These are phyloP conservation scores for Myxozyma nipponensis DNA, from an alignment of 805 yeast species.

Conservation along the genomic window DNA sequence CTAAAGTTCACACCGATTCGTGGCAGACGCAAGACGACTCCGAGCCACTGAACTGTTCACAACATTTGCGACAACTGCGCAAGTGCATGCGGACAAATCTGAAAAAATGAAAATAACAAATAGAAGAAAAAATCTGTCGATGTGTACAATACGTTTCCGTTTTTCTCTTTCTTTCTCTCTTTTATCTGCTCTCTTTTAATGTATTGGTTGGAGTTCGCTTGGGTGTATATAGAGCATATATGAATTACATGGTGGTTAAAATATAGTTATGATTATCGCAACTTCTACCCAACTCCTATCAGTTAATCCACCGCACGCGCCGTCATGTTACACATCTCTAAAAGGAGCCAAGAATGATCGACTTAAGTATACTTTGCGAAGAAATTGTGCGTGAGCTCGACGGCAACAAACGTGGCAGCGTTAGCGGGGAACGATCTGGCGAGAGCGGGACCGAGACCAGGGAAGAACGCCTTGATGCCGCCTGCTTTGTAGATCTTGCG, in stretches of 20 bases:
- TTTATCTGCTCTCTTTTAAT: no score
- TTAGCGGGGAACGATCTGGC: conserved; percentile 96
- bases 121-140: no score
- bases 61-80: not conserved
- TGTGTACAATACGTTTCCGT: no score
- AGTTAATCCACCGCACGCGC: no score
- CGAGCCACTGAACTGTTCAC: not conserved
- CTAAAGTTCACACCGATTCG: not conserved
- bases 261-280: not conserved
- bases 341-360: not conserved
- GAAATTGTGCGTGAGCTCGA: conserved; percentile 61
- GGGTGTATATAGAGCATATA: no score
- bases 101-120: not conserved
- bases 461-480: conserved; percentile 90
- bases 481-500: conserved; percentile 65
- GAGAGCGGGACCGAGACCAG: conserved; percentile 94
- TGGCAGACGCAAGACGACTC: not conserved
- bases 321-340: not conserved
- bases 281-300: no score
- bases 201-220: no score
- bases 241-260: not conserved
- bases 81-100: not conserved
- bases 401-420: conserved; percentile 98
- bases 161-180: no score
- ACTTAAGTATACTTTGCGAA: conserved; percentile 30